phyloP scores from a whole-genome alignment of 148 eudicot genomes.

The Camellia japonica region DNA sequence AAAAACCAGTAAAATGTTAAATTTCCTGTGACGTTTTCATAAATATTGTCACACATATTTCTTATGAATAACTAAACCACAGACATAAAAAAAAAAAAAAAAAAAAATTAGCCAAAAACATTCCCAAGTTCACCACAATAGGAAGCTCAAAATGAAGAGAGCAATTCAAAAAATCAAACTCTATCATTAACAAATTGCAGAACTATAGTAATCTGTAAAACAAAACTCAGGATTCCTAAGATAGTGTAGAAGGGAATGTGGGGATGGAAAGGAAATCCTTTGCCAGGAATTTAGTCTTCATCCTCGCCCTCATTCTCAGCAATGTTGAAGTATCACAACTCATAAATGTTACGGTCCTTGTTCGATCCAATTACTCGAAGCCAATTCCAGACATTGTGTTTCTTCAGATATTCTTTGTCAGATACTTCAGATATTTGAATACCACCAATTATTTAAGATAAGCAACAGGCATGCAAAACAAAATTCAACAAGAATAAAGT shows the following conservation, averaged over 20 bases:
- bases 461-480: background rate
- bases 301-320: constrained; percentile 66
- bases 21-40: too few species aligned
- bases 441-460: background rate
- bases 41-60: too few species aligned
- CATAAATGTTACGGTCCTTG: constrained; percentile 56
- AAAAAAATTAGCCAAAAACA: background rate
- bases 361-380: constrained; percentile 62
- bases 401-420: constrained; percentile 66
- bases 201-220: background rate
- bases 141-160: background rate
- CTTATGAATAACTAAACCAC: too few species aligned
- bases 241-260: background rate
- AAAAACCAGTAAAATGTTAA: too few species aligned
- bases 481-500: background rate
- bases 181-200: background rate
- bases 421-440: constrained; percentile 54
- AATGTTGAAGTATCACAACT: constrained; percentile 63
- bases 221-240: background rate
- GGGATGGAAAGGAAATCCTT: background rate
- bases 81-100: background rate
- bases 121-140: background rate
- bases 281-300: constrained; percentile 8
- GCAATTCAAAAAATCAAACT: background rate
- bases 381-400: constrained; percentile 65